A percentile compares a stretch with the other conserved stretches of the same genome.
phyloP scores from a whole-genome alignment of 495 filamentous ascomycete genomes.

The Xylaria nigripes region DNA sequence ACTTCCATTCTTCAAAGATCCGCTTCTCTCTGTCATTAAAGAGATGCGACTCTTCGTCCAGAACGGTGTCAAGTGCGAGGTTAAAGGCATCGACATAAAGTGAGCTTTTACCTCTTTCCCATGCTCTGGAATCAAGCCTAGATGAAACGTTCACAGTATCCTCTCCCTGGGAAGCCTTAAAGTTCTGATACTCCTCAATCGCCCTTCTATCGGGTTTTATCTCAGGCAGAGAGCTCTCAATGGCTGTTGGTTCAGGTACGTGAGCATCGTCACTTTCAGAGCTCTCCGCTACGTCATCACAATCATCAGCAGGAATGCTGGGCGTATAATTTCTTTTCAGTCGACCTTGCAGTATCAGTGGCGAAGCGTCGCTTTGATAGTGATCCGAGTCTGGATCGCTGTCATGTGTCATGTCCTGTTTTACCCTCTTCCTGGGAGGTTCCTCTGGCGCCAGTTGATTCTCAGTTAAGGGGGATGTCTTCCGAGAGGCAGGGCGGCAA shows the following conservation, averaged over 20 bases:
- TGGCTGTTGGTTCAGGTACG: slow-evolving; percentile 51
- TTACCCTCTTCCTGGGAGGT: slow-evolving; percentile 29
- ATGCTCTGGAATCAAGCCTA: slow-evolving; percentile 31
- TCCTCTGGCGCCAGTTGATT: slow-evolving; percentile 6
- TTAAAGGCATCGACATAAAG: slow-evolving; percentile 99
- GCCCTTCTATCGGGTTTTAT: slow-evolving; percentile 60
- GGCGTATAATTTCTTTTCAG: slow-evolving; percentile 20
- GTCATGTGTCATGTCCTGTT: slow-evolving; percentile 22
- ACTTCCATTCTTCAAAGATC: slow-evolving; percentile 70
- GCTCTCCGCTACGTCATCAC: slow-evolving; percentile 22
- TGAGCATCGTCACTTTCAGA: slow-evolving; percentile 25
- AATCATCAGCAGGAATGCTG: slow-evolving; percentile 23
- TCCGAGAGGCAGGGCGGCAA: background rate
- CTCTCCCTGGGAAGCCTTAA: slow-evolving; percentile 38
- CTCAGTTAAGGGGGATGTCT: background rate
- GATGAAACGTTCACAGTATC: slow-evolving; percentile 31
- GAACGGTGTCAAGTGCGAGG: slow-evolving; percentile 79
- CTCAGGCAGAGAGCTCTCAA: slow-evolving; percentile 67
- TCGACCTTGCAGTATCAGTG: slow-evolving; percentile 1
- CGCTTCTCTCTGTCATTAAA: slow-evolving; percentile 73
- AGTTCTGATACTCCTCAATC: slow-evolving; percentile 70
- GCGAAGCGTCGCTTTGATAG: slow-evolving; percentile 8
- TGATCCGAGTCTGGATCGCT: slow-evolving; percentile 25
- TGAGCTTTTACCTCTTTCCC: slow-evolving; percentile 57
- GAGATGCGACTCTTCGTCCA: slow-evolving; percentile 81